Evolutionary conservation across 2,329 filamentous ascomycete genomes (phyloP), one percentile per base, ranked within the genome.

Genomic region (Fonsecaea erecta): DNA sequence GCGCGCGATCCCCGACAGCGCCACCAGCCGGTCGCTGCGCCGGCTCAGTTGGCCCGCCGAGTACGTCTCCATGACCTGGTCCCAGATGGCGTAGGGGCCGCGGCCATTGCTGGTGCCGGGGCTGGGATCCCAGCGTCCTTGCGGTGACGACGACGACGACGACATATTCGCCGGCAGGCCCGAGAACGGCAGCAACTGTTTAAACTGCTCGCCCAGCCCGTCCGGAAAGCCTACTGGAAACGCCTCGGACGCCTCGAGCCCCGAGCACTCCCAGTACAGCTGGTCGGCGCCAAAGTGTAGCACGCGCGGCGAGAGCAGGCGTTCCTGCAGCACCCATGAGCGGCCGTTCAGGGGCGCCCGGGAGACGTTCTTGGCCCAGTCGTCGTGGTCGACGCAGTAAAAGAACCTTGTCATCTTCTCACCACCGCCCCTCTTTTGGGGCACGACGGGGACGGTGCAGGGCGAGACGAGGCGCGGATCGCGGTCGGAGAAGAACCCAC

Each of bases 241-340:
- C 2, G 55, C 52, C 48, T 67, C 64, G 21, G 54, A 64, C 1
- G 63, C 63, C 12, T 63, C 40, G 32, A 43, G 11, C 34, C 46
- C 46, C 9, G 55, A 52, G 26, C 67, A 68, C 34, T 67, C 64
- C 67, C 67, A 68, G 48, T 55, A 65, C 21, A 68, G 26, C 52
- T 68, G 60, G 24, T 62, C 24, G 2, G 26, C 37, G 3, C 46
- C 64, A 35, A 68, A 68, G 35, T 67, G 58, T 16, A 68, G 21
- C 18, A 60, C 66, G n/a, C 67, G 46, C 3, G 60, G 67, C 5
- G 64, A 62, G 12, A 68, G 65, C 8, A 68, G 18, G 4, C 64
- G 60, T 46, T 68, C 67, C 48, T 68, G 67, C 2, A 64, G 52
- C 4, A 67, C 62, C 67, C 67, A 68, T 8, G 46, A 65, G 2